Conservation (phyloP, 2,329 filamentous ascomycete species). For the Hymenoscyphus linearis region DNA sequence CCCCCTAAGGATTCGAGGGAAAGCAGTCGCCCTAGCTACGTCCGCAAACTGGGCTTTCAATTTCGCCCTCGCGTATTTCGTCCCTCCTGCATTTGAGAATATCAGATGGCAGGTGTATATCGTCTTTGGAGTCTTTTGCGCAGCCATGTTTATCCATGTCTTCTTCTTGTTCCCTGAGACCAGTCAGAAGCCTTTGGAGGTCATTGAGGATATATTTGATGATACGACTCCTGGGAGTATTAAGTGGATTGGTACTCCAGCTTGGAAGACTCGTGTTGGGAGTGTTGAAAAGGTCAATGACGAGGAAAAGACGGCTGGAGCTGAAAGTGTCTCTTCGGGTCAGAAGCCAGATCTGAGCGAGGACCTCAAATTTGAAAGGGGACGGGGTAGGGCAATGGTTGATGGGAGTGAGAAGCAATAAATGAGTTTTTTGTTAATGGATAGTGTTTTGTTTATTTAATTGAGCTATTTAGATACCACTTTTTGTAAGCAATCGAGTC, state of each 20-base stretch:
- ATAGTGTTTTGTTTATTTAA: too few species aligned
- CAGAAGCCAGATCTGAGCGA: not conserved
- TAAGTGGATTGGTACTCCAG: slow-evolving; percentile 26
- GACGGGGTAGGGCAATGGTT: too few species aligned
- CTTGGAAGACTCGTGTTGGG: slow-evolving; percentile 28
- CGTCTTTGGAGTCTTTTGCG: slow-evolving; percentile 48
- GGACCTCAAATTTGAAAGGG: too few species aligned
- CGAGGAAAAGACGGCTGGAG: slow-evolving; percentile 10
- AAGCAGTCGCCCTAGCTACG: slow-evolving; percentile 48
- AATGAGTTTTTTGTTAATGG: too few species aligned
- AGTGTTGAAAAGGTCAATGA: slow-evolving; percentile 28
- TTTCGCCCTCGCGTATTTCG: slow-evolving; percentile 45
- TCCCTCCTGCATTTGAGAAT: slow-evolving; percentile 40
- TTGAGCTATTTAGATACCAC: too few species aligned
- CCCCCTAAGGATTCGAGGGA: slow-evolving; percentile 44
- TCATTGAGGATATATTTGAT: slow-evolving; percentile 44
- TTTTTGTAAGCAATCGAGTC: too few species aligned
- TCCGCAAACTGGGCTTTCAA: slow-evolving; percentile 47
- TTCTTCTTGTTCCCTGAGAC: slow-evolving; percentile 55
- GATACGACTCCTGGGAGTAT: slow-evolving; percentile 31
- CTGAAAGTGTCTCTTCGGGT: not conserved
- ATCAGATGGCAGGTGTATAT: slow-evolving; percentile 49
- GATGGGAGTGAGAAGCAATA: too few species aligned
- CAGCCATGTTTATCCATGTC: slow-evolving; percentile 44
- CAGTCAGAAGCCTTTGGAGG: slow-evolving; percentile 49